Evolutionary conservation across 2,329 filamentous ascomycete genomes (phyloP).

Genomic region (Didymella sp.): DNA sequence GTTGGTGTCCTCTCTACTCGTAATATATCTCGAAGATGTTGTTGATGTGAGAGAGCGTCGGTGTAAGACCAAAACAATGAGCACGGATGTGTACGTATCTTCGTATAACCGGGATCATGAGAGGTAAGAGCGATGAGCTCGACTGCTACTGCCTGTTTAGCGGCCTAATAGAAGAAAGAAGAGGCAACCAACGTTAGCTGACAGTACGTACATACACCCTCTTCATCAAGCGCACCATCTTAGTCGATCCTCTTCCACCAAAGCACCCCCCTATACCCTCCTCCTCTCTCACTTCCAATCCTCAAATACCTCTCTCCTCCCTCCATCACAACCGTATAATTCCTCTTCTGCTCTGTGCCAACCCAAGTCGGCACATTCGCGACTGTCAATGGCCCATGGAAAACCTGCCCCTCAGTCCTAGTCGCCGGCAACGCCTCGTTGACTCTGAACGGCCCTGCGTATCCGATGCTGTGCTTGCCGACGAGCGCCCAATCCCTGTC

Average conservation of each 20-base stretch:
- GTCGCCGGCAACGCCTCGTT: constrained; percentile 26
- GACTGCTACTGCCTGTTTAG: no score
- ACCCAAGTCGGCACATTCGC: constrained; percentile 38
- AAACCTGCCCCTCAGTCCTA: constrained; percentile 30
- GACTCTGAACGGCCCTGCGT: constrained; percentile 33
- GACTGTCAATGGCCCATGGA: constrained; percentile 37
- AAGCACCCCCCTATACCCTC: constrained; percentile 30
- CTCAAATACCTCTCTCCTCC: constrained; percentile 24
- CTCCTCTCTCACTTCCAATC: constrained; percentile 36
- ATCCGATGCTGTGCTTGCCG: constrained; percentile 39
- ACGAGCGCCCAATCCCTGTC: constrained; percentile 41
- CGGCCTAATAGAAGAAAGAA: no score
- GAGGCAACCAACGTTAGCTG: no score
- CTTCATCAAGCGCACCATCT: no score
- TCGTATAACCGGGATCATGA: no score
- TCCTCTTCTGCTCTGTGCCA: constrained; percentile 29
- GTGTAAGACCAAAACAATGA: no score
- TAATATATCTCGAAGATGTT: no score
- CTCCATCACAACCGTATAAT: constrained; percentile 34
- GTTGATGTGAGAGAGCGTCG: no score
- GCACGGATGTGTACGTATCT: no score
- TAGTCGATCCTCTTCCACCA: constrained; percentile 36
- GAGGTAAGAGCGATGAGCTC: no score
- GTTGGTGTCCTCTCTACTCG: no score
- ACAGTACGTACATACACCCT: no score